Conservation (phyloP, 2,329 filamentous ascomycete genomes). For the Fusarium buharicum region DNA sequence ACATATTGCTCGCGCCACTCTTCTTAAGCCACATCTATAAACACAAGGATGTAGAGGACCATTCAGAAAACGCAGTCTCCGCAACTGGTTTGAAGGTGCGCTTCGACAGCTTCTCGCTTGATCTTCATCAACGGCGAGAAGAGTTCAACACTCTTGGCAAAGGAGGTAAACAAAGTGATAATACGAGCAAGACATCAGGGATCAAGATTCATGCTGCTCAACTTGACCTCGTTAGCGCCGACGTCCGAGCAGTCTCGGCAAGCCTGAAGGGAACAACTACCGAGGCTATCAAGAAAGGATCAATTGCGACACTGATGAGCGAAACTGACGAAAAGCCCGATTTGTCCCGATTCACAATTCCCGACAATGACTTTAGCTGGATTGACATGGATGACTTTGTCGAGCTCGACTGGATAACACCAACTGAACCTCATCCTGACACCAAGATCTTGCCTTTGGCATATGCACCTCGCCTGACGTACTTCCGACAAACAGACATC, state of each 20-base stretch:
- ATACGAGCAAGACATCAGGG: constrained; percentile 75
- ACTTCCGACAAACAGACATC: constrained; percentile 97
- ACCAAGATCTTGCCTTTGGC: constrained; percentile 94
- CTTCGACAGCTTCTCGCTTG: constrained; percentile 96
- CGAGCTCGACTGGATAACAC: constrained; percentile 94
- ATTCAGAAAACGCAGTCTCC: constrained; percentile 78
- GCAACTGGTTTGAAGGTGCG: constrained; percentile 97
- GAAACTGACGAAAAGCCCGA: constrained; percentile 71
- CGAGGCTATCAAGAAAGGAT: constrained; percentile 76
- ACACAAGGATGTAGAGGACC: constrained; percentile 94
- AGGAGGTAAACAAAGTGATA: constrained; percentile 74
- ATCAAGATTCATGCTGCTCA: constrained; percentile 98
- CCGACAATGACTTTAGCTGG: constrained; percentile 95
- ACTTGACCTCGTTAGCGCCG: constrained; percentile 88
- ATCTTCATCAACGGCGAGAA: constrained; percentile 92
- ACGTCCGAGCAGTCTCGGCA: constrained; percentile 92
- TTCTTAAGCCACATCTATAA: constrained; percentile 99
- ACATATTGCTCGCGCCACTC: constrained; percentile 86
- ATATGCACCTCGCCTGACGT: constrained; percentile 94
- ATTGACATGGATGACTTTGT: constrained; percentile 99
- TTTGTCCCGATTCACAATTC: constrained; percentile 91
- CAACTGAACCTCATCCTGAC: constrained; percentile 87
- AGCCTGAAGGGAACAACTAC: constrained; percentile 83
- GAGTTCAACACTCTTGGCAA: constrained; percentile 86
- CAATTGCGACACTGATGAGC: constrained; percentile 61